Percentiles rank a stretch among this genome's conserved stretches.
Evolutionary conservation across 176 grass and related monocot genomes (phyloP).

Genomic region (Aegilops bicornis): DNA sequence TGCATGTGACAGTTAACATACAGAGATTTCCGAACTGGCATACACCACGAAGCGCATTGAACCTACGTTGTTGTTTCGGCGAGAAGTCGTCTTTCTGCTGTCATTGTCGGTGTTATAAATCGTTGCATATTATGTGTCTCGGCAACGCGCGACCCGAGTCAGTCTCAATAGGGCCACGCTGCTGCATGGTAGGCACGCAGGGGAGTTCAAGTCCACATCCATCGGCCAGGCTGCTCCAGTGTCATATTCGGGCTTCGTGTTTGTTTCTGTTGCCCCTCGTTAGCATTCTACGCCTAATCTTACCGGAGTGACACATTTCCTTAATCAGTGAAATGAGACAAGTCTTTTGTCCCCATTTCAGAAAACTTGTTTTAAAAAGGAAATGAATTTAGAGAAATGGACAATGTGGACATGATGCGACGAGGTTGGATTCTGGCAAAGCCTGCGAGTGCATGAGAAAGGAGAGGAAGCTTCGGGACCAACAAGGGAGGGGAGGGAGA

Average conservation of each 20-base stretch:
- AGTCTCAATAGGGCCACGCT: conserved; percentile 10
- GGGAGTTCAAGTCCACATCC: not conserved
- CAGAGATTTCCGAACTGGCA: not conserved
- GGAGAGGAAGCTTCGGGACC: not conserved
- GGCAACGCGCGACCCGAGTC: not conserved
- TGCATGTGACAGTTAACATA: not conserved
- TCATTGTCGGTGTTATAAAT: not conserved
- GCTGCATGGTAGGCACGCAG: not conserved
- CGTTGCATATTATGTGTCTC: conserved; percentile 13
- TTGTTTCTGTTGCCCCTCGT: not conserved
- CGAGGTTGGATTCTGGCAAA: too few species aligned
- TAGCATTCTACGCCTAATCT: too few species aligned
- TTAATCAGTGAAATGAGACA: too few species aligned
- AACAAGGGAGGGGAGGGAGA: not conserved
- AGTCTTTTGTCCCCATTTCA: too few species aligned
- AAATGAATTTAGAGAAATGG: too few species aligned
- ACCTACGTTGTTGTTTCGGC: not conserved
- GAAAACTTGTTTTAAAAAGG: too few species aligned
- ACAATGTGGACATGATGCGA: too few species aligned
- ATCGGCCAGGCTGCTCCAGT: not conserved
- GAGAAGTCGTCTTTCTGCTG: not conserved
- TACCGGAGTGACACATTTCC: too few species aligned
- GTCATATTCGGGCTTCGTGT: not conserved
- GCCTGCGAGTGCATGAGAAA: too few species aligned
- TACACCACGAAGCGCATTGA: not conserved